phyloP scores from a whole-genome alignment of 176 grass and related monocot genomes.

The Carex kokanica region DNA sequence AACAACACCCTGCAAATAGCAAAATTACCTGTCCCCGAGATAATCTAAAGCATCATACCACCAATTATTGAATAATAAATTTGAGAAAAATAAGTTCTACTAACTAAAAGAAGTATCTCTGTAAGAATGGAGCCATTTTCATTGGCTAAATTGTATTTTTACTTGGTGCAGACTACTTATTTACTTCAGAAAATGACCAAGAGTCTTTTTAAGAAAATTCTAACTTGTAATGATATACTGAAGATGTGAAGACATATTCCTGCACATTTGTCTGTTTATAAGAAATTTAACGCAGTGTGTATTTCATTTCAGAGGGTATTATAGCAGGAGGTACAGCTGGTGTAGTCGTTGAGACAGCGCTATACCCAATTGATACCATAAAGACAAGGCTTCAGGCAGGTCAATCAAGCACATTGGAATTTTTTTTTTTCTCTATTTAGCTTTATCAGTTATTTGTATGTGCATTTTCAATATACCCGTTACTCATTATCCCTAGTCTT shows the following conservation, averaged over 20 bases:
- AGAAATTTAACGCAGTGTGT: constrained; percentile 4
- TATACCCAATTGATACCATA: constrained; percentile 90
- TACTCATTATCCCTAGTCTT: no score
- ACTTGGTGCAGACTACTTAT: neutral
- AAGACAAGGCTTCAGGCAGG: constrained; percentile 83
- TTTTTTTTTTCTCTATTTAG: constrained; percentile 9
- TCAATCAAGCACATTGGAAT: neutral
- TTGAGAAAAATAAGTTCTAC: neutral
- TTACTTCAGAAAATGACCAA: neutral
- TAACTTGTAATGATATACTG: neutral
- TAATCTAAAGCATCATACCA: neutral
- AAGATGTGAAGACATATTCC: neutral
- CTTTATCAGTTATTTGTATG: neutral
- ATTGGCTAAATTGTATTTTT: neutral
- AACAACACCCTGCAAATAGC: neutral
- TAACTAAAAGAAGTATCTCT: neutral
- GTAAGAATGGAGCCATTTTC: neutral
- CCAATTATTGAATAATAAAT: neutral
- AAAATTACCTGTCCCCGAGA: neutral
- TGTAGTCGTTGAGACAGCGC: constrained; percentile 75
- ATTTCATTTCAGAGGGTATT: constrained; percentile 51
- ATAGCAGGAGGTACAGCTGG: constrained; percentile 88
- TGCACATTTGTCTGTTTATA: neutral
- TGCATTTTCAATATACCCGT: neutral
- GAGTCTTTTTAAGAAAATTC: neutral